Conservation (phyloP, 2,329 filamentous ascomycete genomes). For the Byssochlamys sp. region DNA sequence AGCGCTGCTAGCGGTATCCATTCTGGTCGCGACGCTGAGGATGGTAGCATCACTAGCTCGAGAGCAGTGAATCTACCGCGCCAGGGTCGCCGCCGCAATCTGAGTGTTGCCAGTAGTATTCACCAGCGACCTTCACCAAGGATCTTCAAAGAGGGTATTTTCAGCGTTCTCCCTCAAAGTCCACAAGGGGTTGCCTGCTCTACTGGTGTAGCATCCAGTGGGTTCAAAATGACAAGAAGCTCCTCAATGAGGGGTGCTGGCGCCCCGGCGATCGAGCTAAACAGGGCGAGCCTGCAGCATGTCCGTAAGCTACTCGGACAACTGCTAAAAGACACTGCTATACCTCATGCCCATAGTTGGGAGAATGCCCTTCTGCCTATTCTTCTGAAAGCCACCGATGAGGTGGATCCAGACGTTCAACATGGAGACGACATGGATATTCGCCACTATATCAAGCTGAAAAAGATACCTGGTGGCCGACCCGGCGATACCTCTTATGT, state of each 20-base stretch:
- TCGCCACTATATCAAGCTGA: constrained; percentile 91
- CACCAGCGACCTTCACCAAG: constrained; percentile 64
- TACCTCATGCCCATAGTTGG: constrained; percentile 69
- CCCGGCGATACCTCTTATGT: constrained; percentile 92
- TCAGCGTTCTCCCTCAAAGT: constrained; percentile 23
- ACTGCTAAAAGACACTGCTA: constrained; percentile 64
- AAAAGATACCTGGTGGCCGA: constrained; percentile 84
- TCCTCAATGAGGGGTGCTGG: constrained; percentile 70
- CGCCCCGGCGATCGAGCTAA: constrained; percentile 70
- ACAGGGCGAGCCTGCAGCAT: constrained; percentile 76
- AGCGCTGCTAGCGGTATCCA: constrained; percentile 62
- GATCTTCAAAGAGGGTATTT: constrained; percentile 48
- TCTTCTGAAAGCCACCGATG: constrained; percentile 78
- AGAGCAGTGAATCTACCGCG: constrained; percentile 52
- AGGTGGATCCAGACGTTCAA: constrained; percentile 86
- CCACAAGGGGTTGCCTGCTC: constrained; percentile 34
- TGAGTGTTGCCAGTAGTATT: constrained; percentile 70
- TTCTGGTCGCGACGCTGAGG: constrained; percentile 55
- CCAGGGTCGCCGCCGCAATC: constrained; percentile 62
- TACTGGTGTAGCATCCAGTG: constrained; percentile 23
- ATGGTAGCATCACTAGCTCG: constrained; percentile 54
- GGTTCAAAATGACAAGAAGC: constrained; percentile 58
- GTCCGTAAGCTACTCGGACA: constrained; percentile 77
- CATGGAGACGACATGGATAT: constrained; percentile 93
- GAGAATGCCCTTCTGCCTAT: constrained; percentile 85